Percentiles rank a stretch among this genome's conserved stretches.
Conservation (phyloP, 495 filamentous ascomycete species). For the Podospora sp. region DNA sequence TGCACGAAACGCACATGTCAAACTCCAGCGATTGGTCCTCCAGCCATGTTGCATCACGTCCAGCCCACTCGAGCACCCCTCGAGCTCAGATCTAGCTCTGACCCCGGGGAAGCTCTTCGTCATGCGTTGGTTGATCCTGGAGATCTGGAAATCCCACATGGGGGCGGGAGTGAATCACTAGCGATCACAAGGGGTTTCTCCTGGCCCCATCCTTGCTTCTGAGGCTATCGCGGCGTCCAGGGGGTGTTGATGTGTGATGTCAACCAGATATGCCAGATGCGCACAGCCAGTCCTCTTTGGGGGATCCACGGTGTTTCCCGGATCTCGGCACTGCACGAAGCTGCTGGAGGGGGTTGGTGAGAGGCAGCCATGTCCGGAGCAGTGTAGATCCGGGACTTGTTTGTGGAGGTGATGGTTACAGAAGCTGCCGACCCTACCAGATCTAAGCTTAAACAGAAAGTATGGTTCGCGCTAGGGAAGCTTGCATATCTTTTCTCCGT, state of each 20-base stretch:
- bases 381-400: slow-evolving; percentile 9
- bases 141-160: slow-evolving; percentile 8
- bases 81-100: slow-evolving; percentile 1
- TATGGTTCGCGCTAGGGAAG: slow-evolving; percentile 8
- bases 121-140: slow-evolving; percentile 10
- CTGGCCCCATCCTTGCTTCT: not conserved
- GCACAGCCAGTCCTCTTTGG: not conserved
- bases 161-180: not conserved
- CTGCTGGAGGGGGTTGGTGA: not conserved
- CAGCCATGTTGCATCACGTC: not conserved
- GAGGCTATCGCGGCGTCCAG: not conserved
- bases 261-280: not conserved
- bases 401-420: not conserved
- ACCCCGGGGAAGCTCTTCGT: not conserved
- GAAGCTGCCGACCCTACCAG: not conserved
- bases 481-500: not conserved
- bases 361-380: not conserved
- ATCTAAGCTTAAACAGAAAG: slow-evolving; percentile 8
- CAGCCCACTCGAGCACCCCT: not conserved
- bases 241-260: not conserved
- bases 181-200: not conserved
- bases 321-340: slow-evolving; percentile 1
- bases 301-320: not conserved
- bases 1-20: not conserved
- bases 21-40: slow-evolving; percentile 7